Percentiles rank a stretch among this genome's conserved stretches.
Evolutionary conservation across 768 basidiomycete genomes (phyloP).

Genomic region (Clitopilus passeckerianus): DNA sequence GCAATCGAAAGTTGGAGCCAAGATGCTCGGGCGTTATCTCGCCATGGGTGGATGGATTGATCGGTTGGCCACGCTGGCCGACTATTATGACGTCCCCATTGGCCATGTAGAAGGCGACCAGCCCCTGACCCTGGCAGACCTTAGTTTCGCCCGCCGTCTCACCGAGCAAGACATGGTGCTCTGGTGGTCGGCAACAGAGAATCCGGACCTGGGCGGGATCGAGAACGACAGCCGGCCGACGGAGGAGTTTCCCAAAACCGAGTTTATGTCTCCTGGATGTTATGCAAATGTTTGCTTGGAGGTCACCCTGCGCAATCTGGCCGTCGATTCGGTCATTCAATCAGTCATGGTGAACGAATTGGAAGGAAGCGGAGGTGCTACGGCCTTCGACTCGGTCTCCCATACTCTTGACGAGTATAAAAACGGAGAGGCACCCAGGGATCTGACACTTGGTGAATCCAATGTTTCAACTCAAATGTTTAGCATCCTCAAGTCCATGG

Average conservation of each 20-base stretch:
- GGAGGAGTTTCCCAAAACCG: slow-evolving; percentile 79
- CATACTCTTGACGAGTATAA: slow-evolving; percentile 89
- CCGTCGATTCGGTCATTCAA: slow-evolving; percentile 90
- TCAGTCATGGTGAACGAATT: slow-evolving; percentile 95
- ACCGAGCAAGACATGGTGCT: slow-evolving; percentile 85
- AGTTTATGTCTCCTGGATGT: slow-evolving; percentile 79
- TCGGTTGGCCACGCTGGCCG: slow-evolving; percentile 70
- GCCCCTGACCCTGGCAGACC: slow-evolving; percentile 81
- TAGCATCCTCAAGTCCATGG: slow-evolving; percentile 76
- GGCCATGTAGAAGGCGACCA: slow-evolving; percentile 92
- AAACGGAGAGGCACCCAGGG: slow-evolving; percentile 60
- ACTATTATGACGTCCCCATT: slow-evolving; percentile 90
- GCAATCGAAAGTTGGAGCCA: slow-evolving; percentile 77
- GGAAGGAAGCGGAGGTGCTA: slow-evolving; percentile 91
- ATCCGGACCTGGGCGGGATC: slow-evolving; percentile 89
- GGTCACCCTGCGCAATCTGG: slow-evolving; percentile 84
- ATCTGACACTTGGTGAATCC: slow-evolving; percentile 84
- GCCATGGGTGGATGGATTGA: slow-evolving; percentile 76
- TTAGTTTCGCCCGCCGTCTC: slow-evolving; percentile 86
- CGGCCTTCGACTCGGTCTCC: slow-evolving; percentile 90
- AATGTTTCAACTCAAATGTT: slow-evolving; percentile 87
- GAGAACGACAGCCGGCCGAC: slow-evolving; percentile 78
- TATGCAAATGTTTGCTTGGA: slow-evolving; percentile 94
- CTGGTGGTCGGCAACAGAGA: slow-evolving; percentile 93
- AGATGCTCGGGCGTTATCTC: slow-evolving; percentile 84